A percentile compares a stretch with the other conserved stretches of the same genome.
Conservation (phyloP, 345 rosid genomes). For the Populus simonii region DNA sequence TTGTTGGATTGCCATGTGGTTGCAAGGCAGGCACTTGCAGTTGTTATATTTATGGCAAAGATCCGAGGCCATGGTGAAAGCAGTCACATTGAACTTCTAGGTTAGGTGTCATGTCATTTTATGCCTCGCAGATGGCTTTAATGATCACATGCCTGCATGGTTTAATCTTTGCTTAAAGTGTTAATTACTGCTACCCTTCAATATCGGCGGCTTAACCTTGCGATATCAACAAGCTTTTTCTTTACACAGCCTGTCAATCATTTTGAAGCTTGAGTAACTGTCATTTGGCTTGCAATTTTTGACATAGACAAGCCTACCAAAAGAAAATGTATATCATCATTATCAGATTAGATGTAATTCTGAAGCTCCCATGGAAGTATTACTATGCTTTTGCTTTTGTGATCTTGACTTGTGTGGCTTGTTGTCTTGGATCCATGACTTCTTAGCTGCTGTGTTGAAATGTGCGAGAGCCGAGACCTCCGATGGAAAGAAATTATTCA, state of each 20-base stretch:
- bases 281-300: too few relatives aligned
- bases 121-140: background rate
- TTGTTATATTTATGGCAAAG: background rate
- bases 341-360: background rate
- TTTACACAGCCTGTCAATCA: too few relatives aligned
- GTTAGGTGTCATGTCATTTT: background rate
- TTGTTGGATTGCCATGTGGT: background rate
- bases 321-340: background rate
- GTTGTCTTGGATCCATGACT: background rate
- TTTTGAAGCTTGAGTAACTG: too few relatives aligned
- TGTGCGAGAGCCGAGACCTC: background rate
- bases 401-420: background rate
- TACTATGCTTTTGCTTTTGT: background rate
- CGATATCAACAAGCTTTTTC: background rate
- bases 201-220: background rate
- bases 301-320: background rate
- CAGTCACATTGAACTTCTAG: background rate
- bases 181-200: too few relatives aligned
- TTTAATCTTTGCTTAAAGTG: too few relatives aligned
- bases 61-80: background rate
- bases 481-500: too few relatives aligned
- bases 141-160: constrained; percentile 12
- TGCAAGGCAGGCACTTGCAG: background rate
- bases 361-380: background rate
- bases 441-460: background rate